A percentile compares a stretch with the other conserved stretches of the same genome.
Conservation (phyloP, 805 yeast genomes). For the Tanozyma kutaoensis region DNA sequence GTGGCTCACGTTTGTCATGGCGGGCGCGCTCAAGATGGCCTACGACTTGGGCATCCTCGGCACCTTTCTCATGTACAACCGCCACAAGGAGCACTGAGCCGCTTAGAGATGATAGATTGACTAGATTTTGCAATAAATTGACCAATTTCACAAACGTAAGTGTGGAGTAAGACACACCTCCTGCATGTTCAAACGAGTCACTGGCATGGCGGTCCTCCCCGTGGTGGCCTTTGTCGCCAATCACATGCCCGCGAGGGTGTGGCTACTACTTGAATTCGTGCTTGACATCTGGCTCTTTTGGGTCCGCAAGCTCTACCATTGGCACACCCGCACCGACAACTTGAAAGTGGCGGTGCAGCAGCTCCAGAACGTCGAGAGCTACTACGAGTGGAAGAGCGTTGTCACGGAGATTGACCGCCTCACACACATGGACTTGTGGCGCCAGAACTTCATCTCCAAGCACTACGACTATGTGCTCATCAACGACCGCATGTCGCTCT, state of each 20-base stretch:
- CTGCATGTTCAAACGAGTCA: too few species aligned
- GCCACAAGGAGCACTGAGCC: conserved; percentile 6
- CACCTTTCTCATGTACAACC: conserved; percentile 13
- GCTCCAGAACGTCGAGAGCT: conserved; percentile 38
- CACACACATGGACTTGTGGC: conserved; percentile 40
- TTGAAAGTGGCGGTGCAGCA: conserved; percentile 33
- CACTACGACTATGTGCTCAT: conserved; percentile 79
- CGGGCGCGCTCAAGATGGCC: conserved; percentile 23
- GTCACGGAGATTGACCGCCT: conserved; percentile 35
- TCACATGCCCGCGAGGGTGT: conserved; percentile 24
- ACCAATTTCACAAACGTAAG: too few species aligned
- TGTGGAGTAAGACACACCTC: too few species aligned
- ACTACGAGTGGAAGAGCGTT: conserved; percentile 58
- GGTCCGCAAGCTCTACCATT: conserved; percentile 22
- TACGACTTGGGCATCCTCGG: conserved; percentile 28
- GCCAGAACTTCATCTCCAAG: conserved; percentile 70
- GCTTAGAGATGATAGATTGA: too few species aligned
- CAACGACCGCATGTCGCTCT: conserved; percentile 51
- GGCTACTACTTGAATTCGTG: conserved; percentile 29
- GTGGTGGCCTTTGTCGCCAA: conserved; percentile 15
- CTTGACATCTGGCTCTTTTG: conserved; percentile 34
- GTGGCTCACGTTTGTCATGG: conserved; percentile 28
- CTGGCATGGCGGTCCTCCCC: too few species aligned
- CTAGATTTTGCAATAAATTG: too few species aligned
- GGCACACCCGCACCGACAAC: conserved; percentile 28